A percentile compares a stretch with the other conserved stretches of the same genome.
Conservation (phyloP, 2,329 filamentous ascomycete species). For the Leptosphaerulina australis region DNA sequence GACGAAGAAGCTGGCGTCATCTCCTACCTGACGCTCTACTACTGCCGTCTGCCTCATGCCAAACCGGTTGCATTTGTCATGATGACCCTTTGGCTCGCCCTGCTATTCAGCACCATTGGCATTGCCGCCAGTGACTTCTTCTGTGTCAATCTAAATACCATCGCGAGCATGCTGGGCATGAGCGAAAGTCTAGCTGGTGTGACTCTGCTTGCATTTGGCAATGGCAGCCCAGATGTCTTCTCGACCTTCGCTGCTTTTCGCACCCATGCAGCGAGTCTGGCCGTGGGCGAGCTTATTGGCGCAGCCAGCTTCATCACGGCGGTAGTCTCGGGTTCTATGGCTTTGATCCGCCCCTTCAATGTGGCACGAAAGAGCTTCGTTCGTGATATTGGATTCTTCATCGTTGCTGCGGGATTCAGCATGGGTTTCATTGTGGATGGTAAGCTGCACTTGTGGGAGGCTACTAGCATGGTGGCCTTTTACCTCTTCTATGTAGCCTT, state of each 20-base stretch:
- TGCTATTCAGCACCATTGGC: constrained; percentile 95
- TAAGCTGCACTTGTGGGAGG: constrained; percentile 85
- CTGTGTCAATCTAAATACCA: constrained; percentile 93
- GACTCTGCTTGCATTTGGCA: constrained; percentile 94
- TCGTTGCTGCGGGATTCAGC: constrained; percentile 82
- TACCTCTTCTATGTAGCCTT: constrained; percentile 88
- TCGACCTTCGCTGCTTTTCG: constrained; percentile 98
- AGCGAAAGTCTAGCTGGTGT: constrained; percentile 96
- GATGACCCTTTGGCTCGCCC: constrained; percentile 79
- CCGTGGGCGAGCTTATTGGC: constrained; percentile 91
- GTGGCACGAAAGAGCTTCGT: constrained; percentile 90
- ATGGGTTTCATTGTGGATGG: constrained; percentile 89
- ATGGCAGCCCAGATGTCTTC: constrained; percentile 97
- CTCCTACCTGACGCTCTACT: constrained; percentile 89
- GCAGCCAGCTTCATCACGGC: constrained; percentile 96
- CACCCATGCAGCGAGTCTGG: constrained; percentile 95
- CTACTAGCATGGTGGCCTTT: constrained; percentile 84
- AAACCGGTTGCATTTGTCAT: constrained; percentile 80
- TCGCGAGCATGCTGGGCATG: constrained; percentile 85
- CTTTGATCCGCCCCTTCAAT: constrained; percentile 90
- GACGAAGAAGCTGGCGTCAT: constrained; percentile 90
- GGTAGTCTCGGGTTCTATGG: constrained; percentile 97
- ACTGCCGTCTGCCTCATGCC: constrained; percentile 72
- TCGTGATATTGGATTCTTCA: constrained; percentile 90
- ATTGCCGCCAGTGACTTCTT: constrained; percentile 99